Evolutionary conservation across 306 rosid genomes (phyloP).

Genomic region (Cicer bijugum): DNA sequence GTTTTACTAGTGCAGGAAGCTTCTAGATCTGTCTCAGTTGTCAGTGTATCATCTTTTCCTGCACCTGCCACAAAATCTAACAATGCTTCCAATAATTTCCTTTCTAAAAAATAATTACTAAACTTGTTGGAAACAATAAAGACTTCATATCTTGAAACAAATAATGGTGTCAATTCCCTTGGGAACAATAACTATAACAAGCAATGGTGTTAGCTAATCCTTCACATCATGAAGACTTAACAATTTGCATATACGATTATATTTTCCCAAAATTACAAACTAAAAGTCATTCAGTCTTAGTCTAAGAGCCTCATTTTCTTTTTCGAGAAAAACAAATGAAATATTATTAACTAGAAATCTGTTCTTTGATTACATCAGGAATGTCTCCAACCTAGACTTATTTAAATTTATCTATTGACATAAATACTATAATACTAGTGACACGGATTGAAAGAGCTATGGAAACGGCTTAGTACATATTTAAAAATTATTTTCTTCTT

Average conservation of each 20-base stretch:
- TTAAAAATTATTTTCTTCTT: neutral
- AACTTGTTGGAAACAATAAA: too few species aligned
- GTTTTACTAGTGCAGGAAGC: conserved; percentile 50
- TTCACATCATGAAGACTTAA: neutral
- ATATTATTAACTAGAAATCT: too few species aligned
- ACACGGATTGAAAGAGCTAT: neutral
- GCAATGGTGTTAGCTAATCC: neutral
- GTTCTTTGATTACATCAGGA: too few species aligned
- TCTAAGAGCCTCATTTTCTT: neutral
- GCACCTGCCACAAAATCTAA: conserved; percentile 58
- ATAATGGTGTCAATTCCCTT: neutral
- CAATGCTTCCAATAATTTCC: conserved; percentile 10
- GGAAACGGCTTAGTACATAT: neutral
- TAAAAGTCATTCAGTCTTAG: neutral
- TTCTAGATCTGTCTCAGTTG: conserved; percentile 56
- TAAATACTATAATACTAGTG: neutral
- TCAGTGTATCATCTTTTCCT: conserved; percentile 58
- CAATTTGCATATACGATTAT: neutral
- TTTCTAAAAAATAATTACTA: neutral
- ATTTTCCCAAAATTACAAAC: neutral
- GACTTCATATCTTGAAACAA: neutral
- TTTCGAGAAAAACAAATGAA: too few species aligned
- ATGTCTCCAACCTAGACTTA: neutral
- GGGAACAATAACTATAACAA: conserved; percentile 9
- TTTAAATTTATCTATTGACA: neutral